Base-by-base conservation (phyloP, 2,329 filamentous ascomycete species). In the Fulvia fulva region DNA sequence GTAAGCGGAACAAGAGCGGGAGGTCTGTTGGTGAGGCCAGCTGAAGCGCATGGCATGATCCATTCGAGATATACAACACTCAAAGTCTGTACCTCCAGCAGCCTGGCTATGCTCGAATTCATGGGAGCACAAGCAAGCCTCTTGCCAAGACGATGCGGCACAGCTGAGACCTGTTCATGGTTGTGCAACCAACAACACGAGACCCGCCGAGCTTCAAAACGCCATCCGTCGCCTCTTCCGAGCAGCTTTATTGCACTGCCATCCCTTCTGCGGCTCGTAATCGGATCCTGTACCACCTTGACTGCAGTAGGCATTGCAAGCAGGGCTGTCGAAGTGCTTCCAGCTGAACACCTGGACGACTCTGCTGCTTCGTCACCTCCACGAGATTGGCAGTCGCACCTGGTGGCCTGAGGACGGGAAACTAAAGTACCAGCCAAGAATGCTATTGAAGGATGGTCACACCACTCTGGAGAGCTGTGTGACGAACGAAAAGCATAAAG, bases 1-100 rank as follows among this genome's bases (percentile, higher is more conserved):
- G 55, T 25, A 53, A 53, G 23, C n/a, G 55, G 30, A 57, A 23
- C 14, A 50, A 26, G 3, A 47, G 19, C 30, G 55, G 50, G 41
- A 53, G 55, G 41, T 28, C 43, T 11, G 51, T 49, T n/a, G 43
- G 50, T 21, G 37, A 46, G 22, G 51, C 50, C 23, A 57, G 55
- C 41, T 57, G 55, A 57, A n/a, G 14, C n/a, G 37, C 7, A n/a
- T 19, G 37, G 37, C 14, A 41, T 14, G 14, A 9, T 41, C 16
- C 14, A 41, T 41, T 7, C 3, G 8, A n/a, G 2, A 41, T 16
- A 7, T 7, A 34, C 14, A 41, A 2, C 5, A 41, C 16, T n/a
- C 14, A n/a, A 8, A n/a, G 14, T 41, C 37, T 41, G 30, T 34
- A 34, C 37, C 14, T 14, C 37, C 37, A 41, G 14, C 37, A 41